phyloP scores from a whole-genome alignment of 139 green algal species.

The Micractinium conductrix region DNA sequence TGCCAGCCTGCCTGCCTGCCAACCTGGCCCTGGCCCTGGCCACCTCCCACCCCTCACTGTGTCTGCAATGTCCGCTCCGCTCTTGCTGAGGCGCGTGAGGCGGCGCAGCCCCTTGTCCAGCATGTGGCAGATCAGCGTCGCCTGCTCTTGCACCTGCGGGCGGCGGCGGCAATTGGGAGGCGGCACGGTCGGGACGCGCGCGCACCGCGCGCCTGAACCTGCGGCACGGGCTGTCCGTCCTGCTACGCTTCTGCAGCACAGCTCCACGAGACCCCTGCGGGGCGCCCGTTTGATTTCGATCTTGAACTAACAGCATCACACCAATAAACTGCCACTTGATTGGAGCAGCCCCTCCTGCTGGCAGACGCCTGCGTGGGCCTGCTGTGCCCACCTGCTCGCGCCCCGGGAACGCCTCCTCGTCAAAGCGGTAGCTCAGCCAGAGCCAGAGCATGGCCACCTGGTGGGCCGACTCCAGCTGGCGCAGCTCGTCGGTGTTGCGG shows the following conservation, averaged over 20 bases:
- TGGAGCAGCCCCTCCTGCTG: no score
- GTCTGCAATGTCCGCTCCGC: conserved; percentile 17
- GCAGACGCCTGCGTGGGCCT: no score
- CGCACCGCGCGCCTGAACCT: no score
- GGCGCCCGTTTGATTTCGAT: no score
- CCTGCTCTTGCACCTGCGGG: conserved; percentile 1
- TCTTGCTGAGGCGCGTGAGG: conserved; percentile 35
- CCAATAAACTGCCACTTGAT: no score
- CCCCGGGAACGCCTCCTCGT: conserved; percentile 28
- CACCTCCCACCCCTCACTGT: conserved; percentile 1
- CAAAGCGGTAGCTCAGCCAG: conserved; percentile 56
- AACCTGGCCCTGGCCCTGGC: neutral
- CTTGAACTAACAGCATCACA: no score
- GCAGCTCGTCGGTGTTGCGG: conserved; percentile 45
- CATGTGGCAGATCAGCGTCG: conserved; percentile 28
- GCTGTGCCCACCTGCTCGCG: conserved; percentile 25
- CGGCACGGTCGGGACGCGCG: no score
- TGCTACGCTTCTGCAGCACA: no score
- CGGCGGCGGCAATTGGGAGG: no score
- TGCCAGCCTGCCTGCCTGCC: no score
- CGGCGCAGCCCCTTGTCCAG: conserved; percentile 30
- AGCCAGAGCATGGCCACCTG: conserved; percentile 49
- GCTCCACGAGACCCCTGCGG: no score
- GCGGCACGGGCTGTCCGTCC: no score
- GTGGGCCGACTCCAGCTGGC: conserved; percentile 52